Conservation (phyloP, 1,284 basidiomycete species). For the Cryptococcus amylolentus region DNA sequence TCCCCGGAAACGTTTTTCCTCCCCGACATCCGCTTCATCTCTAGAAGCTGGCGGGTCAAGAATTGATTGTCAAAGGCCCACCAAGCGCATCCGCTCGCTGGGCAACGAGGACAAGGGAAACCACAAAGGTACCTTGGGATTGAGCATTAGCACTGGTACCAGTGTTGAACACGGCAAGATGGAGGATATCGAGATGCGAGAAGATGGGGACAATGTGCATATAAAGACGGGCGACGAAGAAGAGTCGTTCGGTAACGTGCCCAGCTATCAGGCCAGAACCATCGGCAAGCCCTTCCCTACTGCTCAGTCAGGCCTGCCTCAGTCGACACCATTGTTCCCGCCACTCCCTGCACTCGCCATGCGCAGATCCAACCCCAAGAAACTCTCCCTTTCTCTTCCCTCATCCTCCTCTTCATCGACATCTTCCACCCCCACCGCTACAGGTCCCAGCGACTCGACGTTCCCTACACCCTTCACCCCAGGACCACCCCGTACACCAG, state of each 20-base stretch:
- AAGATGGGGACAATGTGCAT: background rate
- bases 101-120: background rate
- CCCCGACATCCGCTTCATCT: background rate
- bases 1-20: background rate
- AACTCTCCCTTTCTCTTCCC: conserved; percentile 35
- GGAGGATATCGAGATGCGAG: conserved; percentile 1
- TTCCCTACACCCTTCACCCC: conserved; percentile 35
- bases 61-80: background rate
- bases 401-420: conserved; percentile 7
- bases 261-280: background rate
- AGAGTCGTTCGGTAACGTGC: background rate
- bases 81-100: conserved; percentile 5
- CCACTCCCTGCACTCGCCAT: conserved; percentile 20
- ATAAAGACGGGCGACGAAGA: background rate
- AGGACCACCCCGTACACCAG: conserved; percentile 34
- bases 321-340: conserved; percentile 5
- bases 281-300: background rate
- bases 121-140: conserved; percentile 4
- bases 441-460: conserved; percentile 4
- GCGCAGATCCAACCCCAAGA: conserved; percentile 40
- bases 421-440: conserved; percentile 11
- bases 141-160: background rate
- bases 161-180: background rate
- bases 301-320: background rate
- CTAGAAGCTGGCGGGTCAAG: background rate